Evolutionary conservation across 2,329 filamentous ascomycete species (phyloP).

Genomic region (Hypoxylon sp.): DNA sequence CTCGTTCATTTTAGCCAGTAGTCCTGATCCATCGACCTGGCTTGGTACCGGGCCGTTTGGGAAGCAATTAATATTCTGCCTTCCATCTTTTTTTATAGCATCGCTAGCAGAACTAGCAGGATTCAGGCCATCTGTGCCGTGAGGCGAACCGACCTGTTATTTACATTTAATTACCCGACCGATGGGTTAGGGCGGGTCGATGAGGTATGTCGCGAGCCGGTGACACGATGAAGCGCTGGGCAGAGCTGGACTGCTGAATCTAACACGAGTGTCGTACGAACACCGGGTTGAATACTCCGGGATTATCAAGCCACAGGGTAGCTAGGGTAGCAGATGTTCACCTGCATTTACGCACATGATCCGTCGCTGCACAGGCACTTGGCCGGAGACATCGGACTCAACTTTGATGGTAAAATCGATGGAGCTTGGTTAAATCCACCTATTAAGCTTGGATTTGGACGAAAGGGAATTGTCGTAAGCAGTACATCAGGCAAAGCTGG

Average conservation of each 20-base stretch:
- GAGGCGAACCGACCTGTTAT: constrained; percentile 16
- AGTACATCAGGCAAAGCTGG: not conserved
- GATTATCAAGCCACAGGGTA: constrained; percentile 29
- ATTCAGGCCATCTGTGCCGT: constrained; percentile 10
- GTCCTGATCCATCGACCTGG: constrained; percentile 16
- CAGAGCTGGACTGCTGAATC: constrained; percentile 8
- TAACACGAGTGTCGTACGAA: constrained; percentile 41
- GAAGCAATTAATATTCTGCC: constrained; percentile 37
- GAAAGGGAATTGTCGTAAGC: constrained; percentile 1
- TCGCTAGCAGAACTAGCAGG: constrained; percentile 24
- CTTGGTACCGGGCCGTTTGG: constrained; percentile 41
- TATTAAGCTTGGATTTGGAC: constrained; percentile 9
- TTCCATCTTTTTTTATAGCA: constrained; percentile 7
- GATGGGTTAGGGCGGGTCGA: constrained; percentile 33
- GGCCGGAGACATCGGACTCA: constrained; percentile 1
- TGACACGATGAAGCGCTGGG: constrained; percentile 18
- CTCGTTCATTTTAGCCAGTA: constrained; percentile 43
- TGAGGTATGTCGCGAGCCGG: constrained; percentile 4
- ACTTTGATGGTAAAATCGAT: not conserved
- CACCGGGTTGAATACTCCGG: constrained; percentile 17
- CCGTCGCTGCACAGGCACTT: constrained; percentile 17
- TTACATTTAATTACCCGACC: constrained; percentile 32
- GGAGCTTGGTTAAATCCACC: constrained; percentile 5
- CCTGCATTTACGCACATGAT: constrained; percentile 22
- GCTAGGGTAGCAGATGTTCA: constrained; percentile 7